Base-by-base conservation (phyloP, 2,329 filamentous ascomycete genomes). In the Aspergillus caelatus region DNA sequence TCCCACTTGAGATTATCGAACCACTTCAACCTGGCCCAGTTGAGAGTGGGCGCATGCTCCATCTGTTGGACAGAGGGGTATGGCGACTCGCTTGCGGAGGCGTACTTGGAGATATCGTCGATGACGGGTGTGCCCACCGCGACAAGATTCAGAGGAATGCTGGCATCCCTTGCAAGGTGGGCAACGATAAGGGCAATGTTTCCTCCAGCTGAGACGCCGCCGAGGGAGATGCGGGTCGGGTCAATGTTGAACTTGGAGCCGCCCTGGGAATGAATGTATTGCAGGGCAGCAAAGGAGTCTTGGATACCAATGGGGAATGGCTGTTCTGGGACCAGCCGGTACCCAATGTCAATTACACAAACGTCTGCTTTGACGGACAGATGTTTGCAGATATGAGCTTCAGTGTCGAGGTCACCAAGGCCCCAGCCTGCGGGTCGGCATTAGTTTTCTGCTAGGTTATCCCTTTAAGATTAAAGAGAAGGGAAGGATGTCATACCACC, bases 281-380 rank as follows among this genome's bases (percentile, higher is more conserved):
- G 72, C 39, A 85, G 68, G 2, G 79, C 81, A 8, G 78, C 79
- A 70, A 81, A 85, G 57, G 79, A 80, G 72, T 86, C 84, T n/a
- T 81, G 78, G 21, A 82, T 77, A 34, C 75, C 77, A 16, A 78
- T 78, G n/a, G 84, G 84, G 62, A 83, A 85, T 6, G 80, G 72
- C 65, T 79, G 70, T 69, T 85, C 83, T 10, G 84, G 84, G 0
- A 84, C 81, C 1, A 85, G 78, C 5, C 84, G 79, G 67, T 86
- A 86, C n/a, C 72, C 82, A 12, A 85, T 80, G 66, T 84, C 81
- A 60, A 86, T 76, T 32, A 85, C 82, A 16, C 76, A 77, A 32
- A 83, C 82, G 30, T 75, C 74, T 26, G 79, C 79, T 53, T 78
- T 74, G 32, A 75, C 73, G 71, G 79, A 82, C 28, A 85, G 75